Base-by-base conservation (phyloP, 768 basidiomycete species). In the Amanita jacksonii region DNA sequence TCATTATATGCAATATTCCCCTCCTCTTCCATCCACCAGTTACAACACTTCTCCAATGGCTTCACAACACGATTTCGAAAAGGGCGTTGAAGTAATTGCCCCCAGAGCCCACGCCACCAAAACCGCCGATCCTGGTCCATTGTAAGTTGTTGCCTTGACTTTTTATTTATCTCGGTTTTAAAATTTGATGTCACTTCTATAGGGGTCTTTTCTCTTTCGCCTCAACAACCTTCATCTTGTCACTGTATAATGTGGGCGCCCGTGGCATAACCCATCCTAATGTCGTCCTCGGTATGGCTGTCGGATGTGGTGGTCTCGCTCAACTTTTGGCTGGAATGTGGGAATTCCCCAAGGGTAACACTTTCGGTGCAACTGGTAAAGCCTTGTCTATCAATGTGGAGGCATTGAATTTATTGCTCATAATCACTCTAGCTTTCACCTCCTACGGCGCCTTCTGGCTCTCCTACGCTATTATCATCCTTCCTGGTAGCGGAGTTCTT, bases 301-400 rank as follows among this genome's bases (percentile, higher is more conserved):
- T 79, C 45, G 76, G 71, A 53, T 69, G 70, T 47, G 83, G 83
- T 23, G 83, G 84, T 46, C 73, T 85, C 18, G 74, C 65, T 20
- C 83, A 85, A 56, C 62, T 85, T 39, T 58, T 84, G 27, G 82
- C 81, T 12, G 84, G 83, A 44, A 81, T 83, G 75, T 81, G 79
- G 79, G 73, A 74, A 59, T 74, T 73, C 53, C 65, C 70, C 4
- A 57, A 64, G 12, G 74, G 73, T 0, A 79, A 79, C 48, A 62
- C 59, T 0, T 79, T 79, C 48, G 77, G 76, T 44, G 77, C 76
- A 3, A 77, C 76, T 12, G 75, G 76, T 75, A 28, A 50, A 9
- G 27, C 27, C 18, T 30, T 8, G 4, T 28, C 12, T 28, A 12
- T 28, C 7, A 28, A 28, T 28, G 27, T 28, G n/a, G n/a, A n/a